These are phyloP conservation scores for Penicillium sp. DNA, from an alignment of 2,329 filamentous ascomycete genomes.

Conservation along the genomic window DNA sequence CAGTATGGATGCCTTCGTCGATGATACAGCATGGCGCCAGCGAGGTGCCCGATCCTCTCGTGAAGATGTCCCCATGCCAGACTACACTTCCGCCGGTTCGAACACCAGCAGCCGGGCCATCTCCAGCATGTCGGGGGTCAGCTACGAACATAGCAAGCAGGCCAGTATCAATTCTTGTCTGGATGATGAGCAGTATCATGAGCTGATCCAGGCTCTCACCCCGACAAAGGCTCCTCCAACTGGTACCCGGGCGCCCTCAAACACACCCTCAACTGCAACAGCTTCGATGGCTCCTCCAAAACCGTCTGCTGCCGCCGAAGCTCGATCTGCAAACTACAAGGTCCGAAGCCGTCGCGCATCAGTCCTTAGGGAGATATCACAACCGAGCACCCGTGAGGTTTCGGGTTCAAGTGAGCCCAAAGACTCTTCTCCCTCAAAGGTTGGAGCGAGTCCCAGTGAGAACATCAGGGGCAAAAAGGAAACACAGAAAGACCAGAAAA, in stretches of 20 bases:
- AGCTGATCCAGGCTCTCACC: slow-evolving; percentile 40
- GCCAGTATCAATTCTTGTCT: slow-evolving; percentile 35
- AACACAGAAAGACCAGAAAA: slow-evolving; percentile 18
- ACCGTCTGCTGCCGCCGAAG: slow-evolving; percentile 31
- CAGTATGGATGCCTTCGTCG: slow-evolving; percentile 41
- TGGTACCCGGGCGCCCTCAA: slow-evolving; percentile 34
- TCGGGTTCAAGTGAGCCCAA: slow-evolving; percentile 36
- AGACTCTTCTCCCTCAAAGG: slow-evolving; percentile 21
- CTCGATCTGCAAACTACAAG: slow-evolving; percentile 28
- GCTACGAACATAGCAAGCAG: slow-evolving; percentile 44
- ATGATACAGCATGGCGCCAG: slow-evolving; percentile 29
- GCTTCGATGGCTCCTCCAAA: slow-evolving; percentile 23
- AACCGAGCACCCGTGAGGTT: slow-evolving; percentile 30
- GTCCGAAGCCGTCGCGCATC: slow-evolving; percentile 22
- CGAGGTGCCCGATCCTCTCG: slow-evolving; percentile 39
- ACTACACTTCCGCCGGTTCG: slow-evolving; percentile 44
- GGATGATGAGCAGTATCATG: slow-evolving; percentile 40
- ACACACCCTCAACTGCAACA: slow-evolving; percentile 28
- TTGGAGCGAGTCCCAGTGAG: slow-evolving; percentile 34
- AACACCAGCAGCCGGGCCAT: slow-evolving; percentile 39
- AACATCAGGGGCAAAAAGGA: slow-evolving; percentile 38
- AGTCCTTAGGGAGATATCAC: slow-evolving; percentile 31
- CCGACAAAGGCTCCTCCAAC: slow-evolving; percentile 30
- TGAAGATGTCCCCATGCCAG: slow-evolving; percentile 51
- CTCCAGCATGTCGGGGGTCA: slow-evolving; percentile 43